Evolutionary conservation across 2,329 filamentous ascomycete species (phyloP).

Genomic region (Pseudocercospora cruenta): DNA sequence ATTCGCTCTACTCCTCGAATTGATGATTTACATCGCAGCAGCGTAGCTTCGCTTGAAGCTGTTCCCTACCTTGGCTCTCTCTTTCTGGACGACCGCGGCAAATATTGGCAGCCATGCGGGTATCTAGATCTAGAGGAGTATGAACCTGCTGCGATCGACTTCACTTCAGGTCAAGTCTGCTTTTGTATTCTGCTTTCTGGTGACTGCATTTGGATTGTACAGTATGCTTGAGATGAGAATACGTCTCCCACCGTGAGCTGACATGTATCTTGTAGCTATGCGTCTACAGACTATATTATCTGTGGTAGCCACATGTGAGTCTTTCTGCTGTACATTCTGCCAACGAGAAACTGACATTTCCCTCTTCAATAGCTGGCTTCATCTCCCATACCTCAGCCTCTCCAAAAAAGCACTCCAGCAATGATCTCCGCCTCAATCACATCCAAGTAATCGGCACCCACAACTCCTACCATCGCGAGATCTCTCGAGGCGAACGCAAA

Average conservation of each 20-base stretch:
- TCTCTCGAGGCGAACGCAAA: conserved; percentile 46
- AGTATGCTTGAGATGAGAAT: conserved; percentile 14
- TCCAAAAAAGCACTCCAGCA: neutral
- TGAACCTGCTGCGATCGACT: conserved; percentile 16
- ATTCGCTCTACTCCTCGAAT: neutral
- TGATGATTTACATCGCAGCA: neutral
- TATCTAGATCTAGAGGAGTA: conserved; percentile 9
- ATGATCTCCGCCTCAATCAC: conserved; percentile 53
- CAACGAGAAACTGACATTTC: conserved; percentile 1
- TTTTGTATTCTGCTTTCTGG: conserved; percentile 17
- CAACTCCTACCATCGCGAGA: conserved; percentile 57
- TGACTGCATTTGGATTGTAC: conserved; percentile 20
- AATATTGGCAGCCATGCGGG: conserved; percentile 1
- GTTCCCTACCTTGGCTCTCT: neutral
- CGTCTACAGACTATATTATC: conserved; percentile 14
- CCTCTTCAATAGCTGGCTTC: conserved; percentile 15
- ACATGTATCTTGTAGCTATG: conserved; percentile 5
- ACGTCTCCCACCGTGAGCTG: neutral
- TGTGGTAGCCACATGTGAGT: neutral
- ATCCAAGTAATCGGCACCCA: conserved; percentile 57
- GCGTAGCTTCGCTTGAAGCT: neutral
- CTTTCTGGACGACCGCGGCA: conserved; percentile 13
- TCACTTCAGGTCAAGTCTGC: conserved; percentile 5
- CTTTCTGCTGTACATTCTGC: neutral
- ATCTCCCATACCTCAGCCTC: conserved; percentile 4